These are phyloP conservation scores for Hypomyces rosellus DNA, from an alignment of 2,329 filamentous ascomycete genomes.

Conservation along the genomic window DNA sequence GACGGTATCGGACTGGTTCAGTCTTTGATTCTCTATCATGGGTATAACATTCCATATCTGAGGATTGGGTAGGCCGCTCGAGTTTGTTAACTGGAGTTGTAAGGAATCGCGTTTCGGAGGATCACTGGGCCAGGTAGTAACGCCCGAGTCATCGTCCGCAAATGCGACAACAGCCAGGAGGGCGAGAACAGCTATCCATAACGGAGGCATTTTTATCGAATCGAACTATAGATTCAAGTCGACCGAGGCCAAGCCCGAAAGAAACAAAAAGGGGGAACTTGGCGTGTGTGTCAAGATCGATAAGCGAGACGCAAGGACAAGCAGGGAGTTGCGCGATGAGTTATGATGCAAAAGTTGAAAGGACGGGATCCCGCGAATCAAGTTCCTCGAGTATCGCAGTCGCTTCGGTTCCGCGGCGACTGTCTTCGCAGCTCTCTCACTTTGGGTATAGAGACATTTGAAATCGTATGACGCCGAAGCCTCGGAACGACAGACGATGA, in stretches of 20 bases:
- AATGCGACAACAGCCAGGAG: slow-evolving; percentile 15
- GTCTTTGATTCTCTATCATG: slow-evolving; percentile 35
- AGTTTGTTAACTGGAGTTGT: slow-evolving; percentile 32
- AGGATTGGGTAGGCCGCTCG: slow-evolving; percentile 18
- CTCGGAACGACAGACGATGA: not conserved
- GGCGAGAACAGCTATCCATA: slow-evolving; percentile 16
- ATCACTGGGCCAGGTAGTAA: slow-evolving; percentile 28
- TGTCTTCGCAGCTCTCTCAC: not conserved
- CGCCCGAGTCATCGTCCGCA: slow-evolving; percentile 26
- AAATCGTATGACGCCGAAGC: not conserved
- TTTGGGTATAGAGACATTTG: not conserved
- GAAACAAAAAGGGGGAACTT: too few species aligned
- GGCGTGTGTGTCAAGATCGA: too few species aligned
- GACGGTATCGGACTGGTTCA: slow-evolving; percentile 33
- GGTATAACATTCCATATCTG: slow-evolving; percentile 39
- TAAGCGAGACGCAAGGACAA: too few species aligned
- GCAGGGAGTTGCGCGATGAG: too few species aligned
- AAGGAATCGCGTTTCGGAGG: slow-evolving; percentile 35
- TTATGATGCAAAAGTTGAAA: too few species aligned
- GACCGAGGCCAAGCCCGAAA: not conserved
- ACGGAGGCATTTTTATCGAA: not conserved
- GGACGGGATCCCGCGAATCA: too few species aligned
- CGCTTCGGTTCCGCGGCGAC: too few species aligned
- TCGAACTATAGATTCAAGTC: not conserved
- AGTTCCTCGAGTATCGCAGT: too few species aligned